Evolutionary conservation across 139 green algal species (phyloP).

Genomic region (Chlamydomonas sphaeroides): DNA sequence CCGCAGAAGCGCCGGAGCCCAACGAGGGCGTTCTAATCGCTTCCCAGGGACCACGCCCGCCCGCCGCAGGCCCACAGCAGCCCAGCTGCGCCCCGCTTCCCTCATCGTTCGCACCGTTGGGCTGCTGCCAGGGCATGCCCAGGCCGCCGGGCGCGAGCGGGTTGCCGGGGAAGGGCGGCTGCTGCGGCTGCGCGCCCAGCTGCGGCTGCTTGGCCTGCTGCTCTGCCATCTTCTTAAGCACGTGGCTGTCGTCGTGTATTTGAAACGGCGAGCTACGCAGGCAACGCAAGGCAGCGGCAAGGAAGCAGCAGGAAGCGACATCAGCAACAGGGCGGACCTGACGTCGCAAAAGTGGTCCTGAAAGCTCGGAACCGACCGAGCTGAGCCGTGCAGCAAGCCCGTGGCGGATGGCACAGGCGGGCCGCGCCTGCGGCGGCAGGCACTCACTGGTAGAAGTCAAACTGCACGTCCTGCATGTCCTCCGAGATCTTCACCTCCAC

Average conservation of each 20-base stretch:
- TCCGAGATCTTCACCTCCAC: slow-evolving; percentile 91
- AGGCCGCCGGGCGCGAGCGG: background rate
- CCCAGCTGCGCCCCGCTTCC: too few relatives aligned
- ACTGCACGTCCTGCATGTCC: slow-evolving; percentile 81
- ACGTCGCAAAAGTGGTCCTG: too few relatives aligned
- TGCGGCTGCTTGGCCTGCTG: slow-evolving; percentile 32
- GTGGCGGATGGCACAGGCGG: too few relatives aligned
- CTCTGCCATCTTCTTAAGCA: slow-evolving; percentile 61
- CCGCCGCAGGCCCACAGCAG: too few relatives aligned
- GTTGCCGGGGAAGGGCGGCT: background rate
- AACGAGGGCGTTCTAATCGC: too few relatives aligned
- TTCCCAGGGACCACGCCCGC: too few relatives aligned
- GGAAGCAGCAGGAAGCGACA: too few relatives aligned
- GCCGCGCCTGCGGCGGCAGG: too few relatives aligned
- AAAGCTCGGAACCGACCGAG: too few relatives aligned
- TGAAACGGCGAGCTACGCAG: slow-evolving; percentile 75
- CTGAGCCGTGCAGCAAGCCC: too few relatives aligned
- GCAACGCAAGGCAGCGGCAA: background rate
- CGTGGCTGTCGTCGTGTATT: slow-evolving; percentile 84
- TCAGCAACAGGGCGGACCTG: background rate
- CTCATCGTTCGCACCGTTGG: background rate
- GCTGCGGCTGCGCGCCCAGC: slow-evolving; percentile 1
- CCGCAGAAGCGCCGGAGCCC: too few relatives aligned
- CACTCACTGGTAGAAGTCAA: slow-evolving; percentile 86
- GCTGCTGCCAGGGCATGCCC: background rate